Evolutionary conservation across 352 stramenopile genomes (phyloP), one percentile per base, ranked within the genome.

Genomic region (Thraustotheca clavata): DNA sequence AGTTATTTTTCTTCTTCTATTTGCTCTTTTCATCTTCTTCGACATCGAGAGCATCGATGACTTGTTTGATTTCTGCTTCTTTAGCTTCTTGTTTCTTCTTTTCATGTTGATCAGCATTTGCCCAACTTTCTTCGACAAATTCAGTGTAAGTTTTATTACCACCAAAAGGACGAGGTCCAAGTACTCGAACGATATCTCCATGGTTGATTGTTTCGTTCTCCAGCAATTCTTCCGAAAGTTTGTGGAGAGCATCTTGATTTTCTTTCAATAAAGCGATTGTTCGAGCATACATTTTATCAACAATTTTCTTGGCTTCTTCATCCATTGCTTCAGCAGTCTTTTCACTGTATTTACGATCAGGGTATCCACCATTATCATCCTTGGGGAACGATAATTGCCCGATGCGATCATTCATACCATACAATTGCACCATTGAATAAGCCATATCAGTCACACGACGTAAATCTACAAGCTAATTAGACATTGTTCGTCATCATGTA

Each of bases 121-220:
- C 86, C 85, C 83, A 91, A 38, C 80, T 91, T 65, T 94, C 85
- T 67, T 94, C 85, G 33, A 94, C 83, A 49, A 97, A 99, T 75
- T 99, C 95, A 33, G 96, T 88, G 84, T 99, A 99, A 50, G 86
- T 93, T 71, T 95, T 88, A 77, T 98, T 90, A 59, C 87, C 86
- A 52, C 81, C 81, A 72, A 97, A 99, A 36, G 95, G 95, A 61
- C 97, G 87, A 12, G 84, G 77, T 12, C 97, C 97, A 69, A 99
- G 89, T 47, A 98, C 76, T 41, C 95, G 83, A 46, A 98, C 82
- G 49, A 99, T 96, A 77, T 99, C 95, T 69, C 96, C 91, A 77
- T 99, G 95, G 67, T 97, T 98, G 69, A 99, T 98, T n/a, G 96
- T 99, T 83, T 99, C 96, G 70, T 98, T 98, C 70, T 98, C 89